Conservation (phyloP, 2,329 filamentous ascomycete genomes). For the Diaporthe citrichinensis region DNA sequence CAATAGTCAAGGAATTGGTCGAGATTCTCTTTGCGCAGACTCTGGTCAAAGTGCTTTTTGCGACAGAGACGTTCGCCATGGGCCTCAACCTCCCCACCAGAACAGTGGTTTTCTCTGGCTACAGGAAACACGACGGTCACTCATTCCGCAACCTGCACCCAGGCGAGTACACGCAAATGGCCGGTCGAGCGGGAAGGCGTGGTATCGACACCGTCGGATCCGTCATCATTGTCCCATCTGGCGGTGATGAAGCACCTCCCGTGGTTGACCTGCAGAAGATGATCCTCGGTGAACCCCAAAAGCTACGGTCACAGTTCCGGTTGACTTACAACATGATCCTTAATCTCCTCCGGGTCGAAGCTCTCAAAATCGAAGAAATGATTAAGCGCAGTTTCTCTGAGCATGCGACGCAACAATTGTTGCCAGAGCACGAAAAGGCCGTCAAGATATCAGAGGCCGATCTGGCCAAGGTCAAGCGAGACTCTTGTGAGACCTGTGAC, state of each 20-base stretch:
- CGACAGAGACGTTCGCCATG: conserved; percentile 99
- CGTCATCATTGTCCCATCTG: conserved; percentile 92
- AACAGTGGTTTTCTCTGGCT: conserved; percentile 97
- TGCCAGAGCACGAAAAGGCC: conserved; percentile 96
- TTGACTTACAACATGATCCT: conserved; percentile 99
- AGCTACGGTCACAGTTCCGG: conserved; percentile 94
- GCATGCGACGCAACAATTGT: conserved; percentile 92
- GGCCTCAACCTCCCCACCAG: conserved; percentile 94
- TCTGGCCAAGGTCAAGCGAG: conserved; percentile 89
- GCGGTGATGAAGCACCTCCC: conserved; percentile 88
- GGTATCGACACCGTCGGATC: conserved; percentile 93
- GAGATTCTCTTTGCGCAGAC: conserved; percentile 97
- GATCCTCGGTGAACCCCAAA: conserved; percentile 96
- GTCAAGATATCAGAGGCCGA: conserved; percentile 94
- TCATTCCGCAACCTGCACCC: conserved; percentile 91
- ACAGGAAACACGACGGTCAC: conserved; percentile 95
- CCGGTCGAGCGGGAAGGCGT: conserved; percentile 91
- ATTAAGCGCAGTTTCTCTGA: conserved; percentile 99
- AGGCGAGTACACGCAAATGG: conserved; percentile 99
- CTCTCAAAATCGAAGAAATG: conserved; percentile 99
- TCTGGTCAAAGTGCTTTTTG: conserved; percentile 95
- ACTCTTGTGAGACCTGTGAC: conserved; percentile 87
- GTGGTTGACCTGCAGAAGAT: conserved; percentile 88
- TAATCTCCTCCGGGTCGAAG: conserved; percentile 94
- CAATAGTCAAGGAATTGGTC: conserved; percentile 97